Percentiles rank a stretch among this genome's conserved stretches.
These are phyloP conservation scores for Coemansia sp. DNA, from an alignment of 192 early-diverging fungal species.

Conservation along the genomic window DNA sequence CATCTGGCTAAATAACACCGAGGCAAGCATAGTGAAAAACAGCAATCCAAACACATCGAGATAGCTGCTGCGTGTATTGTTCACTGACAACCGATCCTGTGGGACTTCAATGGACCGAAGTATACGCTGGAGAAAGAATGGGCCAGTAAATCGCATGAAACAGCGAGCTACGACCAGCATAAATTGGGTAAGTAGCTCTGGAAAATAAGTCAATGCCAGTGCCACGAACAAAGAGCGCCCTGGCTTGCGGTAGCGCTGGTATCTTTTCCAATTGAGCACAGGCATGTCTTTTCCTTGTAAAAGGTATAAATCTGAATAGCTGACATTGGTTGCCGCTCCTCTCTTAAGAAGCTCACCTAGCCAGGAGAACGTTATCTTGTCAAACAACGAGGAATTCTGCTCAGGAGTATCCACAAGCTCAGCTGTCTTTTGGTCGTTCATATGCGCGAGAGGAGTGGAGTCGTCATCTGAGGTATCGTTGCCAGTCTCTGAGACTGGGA, in stretches of 20 bases:
- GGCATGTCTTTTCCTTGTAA: constrained; percentile 52
- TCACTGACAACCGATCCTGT: constrained; percentile 57
- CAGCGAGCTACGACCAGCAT: constrained; percentile 30
- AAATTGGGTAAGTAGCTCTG: constrained; percentile 48
- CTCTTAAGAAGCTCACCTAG: constrained; percentile 46
- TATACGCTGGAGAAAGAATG: constrained; percentile 53
- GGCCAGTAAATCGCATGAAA: constrained; percentile 5
- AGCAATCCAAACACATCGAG: constrained; percentile 64
- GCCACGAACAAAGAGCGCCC: constrained; percentile 42
- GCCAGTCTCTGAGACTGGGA: constrained; percentile 40
- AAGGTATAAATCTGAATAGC: constrained; percentile 63
- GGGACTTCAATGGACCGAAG: constrained; percentile 56
- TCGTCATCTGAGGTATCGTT: constrained; percentile 59
- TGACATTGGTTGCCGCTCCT: background rate
- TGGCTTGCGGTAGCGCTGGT: constrained; percentile 11
- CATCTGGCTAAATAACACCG: constrained; percentile 52
- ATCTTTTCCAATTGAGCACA: constrained; percentile 31
- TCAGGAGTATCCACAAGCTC: background rate
- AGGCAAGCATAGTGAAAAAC: constrained; percentile 46
- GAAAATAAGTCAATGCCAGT: constrained; percentile 37
- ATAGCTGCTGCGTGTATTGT: too few species aligned
- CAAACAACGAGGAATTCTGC: background rate
- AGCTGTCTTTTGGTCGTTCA: background rate
- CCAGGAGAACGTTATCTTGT: background rate
- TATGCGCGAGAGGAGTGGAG: constrained; percentile 32